A percentile compares a stretch with the other conserved stretches of the same genome.
Evolutionary conservation across 2,329 filamentous ascomycete genomes (phyloP).

Genomic region (Colletotrichum aenigma): DNA sequence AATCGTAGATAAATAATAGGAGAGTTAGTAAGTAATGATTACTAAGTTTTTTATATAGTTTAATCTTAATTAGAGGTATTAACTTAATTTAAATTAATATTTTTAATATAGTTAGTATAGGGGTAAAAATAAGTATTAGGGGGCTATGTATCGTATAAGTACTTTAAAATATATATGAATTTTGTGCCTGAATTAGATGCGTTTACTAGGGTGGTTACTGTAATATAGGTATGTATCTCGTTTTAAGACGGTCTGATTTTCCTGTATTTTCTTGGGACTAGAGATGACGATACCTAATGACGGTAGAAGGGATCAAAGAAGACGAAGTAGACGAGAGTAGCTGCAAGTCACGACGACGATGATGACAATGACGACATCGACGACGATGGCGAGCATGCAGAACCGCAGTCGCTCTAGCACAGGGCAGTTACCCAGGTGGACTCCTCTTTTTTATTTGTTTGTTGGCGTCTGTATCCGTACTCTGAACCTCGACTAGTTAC

Average conservation of each 20-base stretch:
- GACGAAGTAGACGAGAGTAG: neutral
- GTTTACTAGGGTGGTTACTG: too few relatives aligned
- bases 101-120: too few relatives aligned
- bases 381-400: neutral
- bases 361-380: neutral
- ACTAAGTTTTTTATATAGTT: too few relatives aligned
- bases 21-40: too few relatives aligned
- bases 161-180: too few relatives aligned
- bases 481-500: neutral
- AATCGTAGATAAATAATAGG: too few relatives aligned
- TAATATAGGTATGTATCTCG: neutral
- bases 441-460: neutral
- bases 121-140: too few relatives aligned
- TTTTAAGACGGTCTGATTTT: neutral
- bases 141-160: too few relatives aligned
- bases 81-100: too few relatives aligned
- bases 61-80: too few relatives aligned
- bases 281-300: neutral
- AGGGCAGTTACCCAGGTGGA: too few relatives aligned
- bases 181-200: too few relatives aligned
- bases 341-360: neutral
- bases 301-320: neutral
- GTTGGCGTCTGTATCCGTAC: neutral
- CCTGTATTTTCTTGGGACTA: neutral
- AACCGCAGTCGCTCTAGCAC: neutral